Conservation (phyloP, 176 grass and related monocot species). For the Zoysia pacifica region DNA sequence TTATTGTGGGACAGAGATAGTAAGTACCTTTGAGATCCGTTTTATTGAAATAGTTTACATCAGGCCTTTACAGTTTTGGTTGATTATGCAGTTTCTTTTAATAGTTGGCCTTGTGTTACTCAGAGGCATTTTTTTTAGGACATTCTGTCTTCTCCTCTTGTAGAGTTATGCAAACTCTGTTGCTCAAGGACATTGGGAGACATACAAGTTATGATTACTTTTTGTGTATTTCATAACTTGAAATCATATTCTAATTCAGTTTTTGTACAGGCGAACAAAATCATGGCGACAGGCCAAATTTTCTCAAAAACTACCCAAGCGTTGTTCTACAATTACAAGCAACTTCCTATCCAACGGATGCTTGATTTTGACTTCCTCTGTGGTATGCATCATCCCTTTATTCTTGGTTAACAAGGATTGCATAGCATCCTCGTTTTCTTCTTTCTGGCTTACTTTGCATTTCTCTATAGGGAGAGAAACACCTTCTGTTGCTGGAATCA, state of each 20-base stretch:
- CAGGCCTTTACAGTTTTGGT: neutral
- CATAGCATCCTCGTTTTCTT: conserved; percentile 25
- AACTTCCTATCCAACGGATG: conserved; percentile 97
- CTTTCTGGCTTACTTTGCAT: conserved; percentile 6
- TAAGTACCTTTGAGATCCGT: no score
- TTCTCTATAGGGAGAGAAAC: conserved; percentile 82
- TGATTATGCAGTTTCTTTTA: neutral
- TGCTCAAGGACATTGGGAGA: neutral
- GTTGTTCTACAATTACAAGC: conserved; percentile 99
- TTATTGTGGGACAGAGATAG: no score
- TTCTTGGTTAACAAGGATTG: conserved; percentile 18
- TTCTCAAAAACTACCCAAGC: conserved; percentile 93
- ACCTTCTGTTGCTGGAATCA: conserved; percentile 98
- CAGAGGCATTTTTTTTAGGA: no score
- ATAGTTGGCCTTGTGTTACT: neutral
- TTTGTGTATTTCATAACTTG: conserved; percentile 4
- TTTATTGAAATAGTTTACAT: no score
- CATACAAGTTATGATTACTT: neutral
- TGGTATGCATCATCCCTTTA: conserved; percentile 48
- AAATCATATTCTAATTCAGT: conserved; percentile 27
- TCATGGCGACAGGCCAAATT: conserved; percentile 90
- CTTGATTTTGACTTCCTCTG: conserved; percentile 99
- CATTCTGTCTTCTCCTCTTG: neutral
- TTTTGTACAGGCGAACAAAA: conserved; percentile 48
- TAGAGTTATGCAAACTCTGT: neutral